Percentiles rank a stretch among this genome's conserved stretches.
phyloP scores from a whole-genome alignment of 169 alveolate genomes.

The Plasmodium billcollinsi region DNA sequence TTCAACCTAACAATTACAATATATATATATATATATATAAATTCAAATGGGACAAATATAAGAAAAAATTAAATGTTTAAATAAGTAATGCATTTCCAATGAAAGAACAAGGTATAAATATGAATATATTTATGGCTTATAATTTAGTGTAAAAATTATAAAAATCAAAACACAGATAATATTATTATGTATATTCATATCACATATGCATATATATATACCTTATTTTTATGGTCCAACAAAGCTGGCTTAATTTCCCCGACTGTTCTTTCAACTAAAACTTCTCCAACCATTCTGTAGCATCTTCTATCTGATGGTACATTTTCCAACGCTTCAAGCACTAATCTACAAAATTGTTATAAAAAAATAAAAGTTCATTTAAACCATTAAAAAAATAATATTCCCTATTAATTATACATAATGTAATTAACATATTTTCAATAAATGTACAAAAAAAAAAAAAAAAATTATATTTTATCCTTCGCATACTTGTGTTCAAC shows the following conservation, averaged over 20 bases:
- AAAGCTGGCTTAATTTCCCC: slow-evolving; percentile 92
- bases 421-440: not conserved
- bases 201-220: slow-evolving; percentile 7
- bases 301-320: slow-evolving; percentile 91
- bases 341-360: slow-evolving; percentile 81
- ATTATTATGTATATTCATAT: not conserved
- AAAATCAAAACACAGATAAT: not conserved
- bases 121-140: too few species aligned
- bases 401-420: not conserved
- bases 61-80: not conserved
- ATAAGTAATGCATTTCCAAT: too few species aligned
- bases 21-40: slow-evolving; percentile 4
- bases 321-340: slow-evolving; percentile 88
- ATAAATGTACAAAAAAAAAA: not conserved
- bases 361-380: not conserved
- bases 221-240: slow-evolving; percentile 85
- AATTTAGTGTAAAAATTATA: slow-evolving; percentile 7
- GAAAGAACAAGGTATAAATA: too few species aligned
- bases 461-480: too few species aligned
- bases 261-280: slow-evolving; percentile 92
- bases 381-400: not conserved
- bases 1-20: slow-evolving; percentile 36
- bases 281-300: slow-evolving; percentile 92
- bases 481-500: slow-evolving; percentile 86
- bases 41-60: not conserved